Evolutionary conservation across 257 asterid species (phyloP), one percentile per base, ranked within the genome.

Genomic region (Rubia yunnanensis): DNA sequence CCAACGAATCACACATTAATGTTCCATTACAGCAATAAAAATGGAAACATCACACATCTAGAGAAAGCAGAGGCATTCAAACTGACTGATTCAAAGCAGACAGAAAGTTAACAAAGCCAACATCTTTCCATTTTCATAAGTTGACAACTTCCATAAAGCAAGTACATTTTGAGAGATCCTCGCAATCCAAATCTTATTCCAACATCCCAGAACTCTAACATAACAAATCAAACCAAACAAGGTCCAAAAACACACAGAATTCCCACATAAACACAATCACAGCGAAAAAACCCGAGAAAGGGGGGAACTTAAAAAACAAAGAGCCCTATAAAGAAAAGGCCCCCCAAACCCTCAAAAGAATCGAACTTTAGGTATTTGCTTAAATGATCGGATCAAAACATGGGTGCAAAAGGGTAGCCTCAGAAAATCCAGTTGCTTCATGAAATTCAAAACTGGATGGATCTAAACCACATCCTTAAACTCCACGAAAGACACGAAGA

Each of bases 381-480:
- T 5, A 36, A 15, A 70, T 53, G 64, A 70, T 70, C 69, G 17
- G 27, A 44, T 44, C 52, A 48, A 38, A 54, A 53, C 10, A 39
- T 35, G 36, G 32, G 68, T 35, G 6, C 23, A 67, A 66, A 70
- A 68, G 41, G 53, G 35, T 59, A 56, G 54, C 54, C 63, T 23
- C 2, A 14, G 65, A 65, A 71, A 60, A 66, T 67, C 60, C 54
- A 66, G 65, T 38, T 64, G 32, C 48, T 59, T 70, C 36, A 1
- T 11, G 18, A 14, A 63, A 55, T 74, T 44, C 36, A 1, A 65
- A 30, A 13, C 58, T 20, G 13, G 55, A 20, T 57, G 76, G 79
- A 78, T 80, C 83, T 66, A 44, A 70, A 66, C 67, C 74, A 72
- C 71, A 34, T 63, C 61, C 63, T 58, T 54, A 57, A 65, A 61